These are phyloP conservation scores for Fraxinus ornus DNA, from an alignment of 305 asterid species.

Conservation along the genomic window DNA sequence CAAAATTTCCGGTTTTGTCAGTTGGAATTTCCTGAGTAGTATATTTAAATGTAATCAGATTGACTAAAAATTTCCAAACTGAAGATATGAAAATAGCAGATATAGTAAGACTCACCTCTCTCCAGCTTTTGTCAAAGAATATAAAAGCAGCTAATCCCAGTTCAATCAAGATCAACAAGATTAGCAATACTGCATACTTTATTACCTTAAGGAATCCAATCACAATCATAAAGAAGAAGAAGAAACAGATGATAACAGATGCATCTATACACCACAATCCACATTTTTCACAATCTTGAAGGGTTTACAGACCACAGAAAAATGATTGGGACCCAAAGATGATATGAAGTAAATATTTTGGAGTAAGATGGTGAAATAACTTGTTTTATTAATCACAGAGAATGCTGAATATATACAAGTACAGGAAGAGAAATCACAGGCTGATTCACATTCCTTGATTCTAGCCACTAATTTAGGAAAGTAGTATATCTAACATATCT, in stretches of 20 bases:
- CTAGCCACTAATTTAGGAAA: background rate
- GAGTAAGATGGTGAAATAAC: background rate
- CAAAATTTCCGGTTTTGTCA: conserved; percentile 85
- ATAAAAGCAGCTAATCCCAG: conserved; percentile 80
- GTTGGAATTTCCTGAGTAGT: conserved; percentile 66
- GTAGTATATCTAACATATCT: too few relatives aligned
- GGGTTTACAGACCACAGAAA: background rate
- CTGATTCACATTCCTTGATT: background rate
- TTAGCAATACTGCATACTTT: conserved; percentile 74
- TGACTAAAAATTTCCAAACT: conserved; percentile 10
- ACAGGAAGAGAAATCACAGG: background rate
- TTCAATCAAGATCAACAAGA: conserved; percentile 82
- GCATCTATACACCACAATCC: background rate
- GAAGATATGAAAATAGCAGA: conserved; percentile 10
- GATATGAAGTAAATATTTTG: background rate
- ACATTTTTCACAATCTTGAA: conserved; percentile 13
- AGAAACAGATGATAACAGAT: background rate
- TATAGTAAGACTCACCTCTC: conserved; percentile 48
- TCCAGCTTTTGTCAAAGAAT: conserved; percentile 95
- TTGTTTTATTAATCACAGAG: background rate
- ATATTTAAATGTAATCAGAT: conserved; percentile 23
- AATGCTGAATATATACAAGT: background rate
- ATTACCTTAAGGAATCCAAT: conserved; percentile 61
- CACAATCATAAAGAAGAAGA: conserved; percentile 10
- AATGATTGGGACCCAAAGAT: background rate